Evolutionary conservation across 495 filamentous ascomycete species (phyloP).

Genomic region (Neurospora sp.): DNA sequence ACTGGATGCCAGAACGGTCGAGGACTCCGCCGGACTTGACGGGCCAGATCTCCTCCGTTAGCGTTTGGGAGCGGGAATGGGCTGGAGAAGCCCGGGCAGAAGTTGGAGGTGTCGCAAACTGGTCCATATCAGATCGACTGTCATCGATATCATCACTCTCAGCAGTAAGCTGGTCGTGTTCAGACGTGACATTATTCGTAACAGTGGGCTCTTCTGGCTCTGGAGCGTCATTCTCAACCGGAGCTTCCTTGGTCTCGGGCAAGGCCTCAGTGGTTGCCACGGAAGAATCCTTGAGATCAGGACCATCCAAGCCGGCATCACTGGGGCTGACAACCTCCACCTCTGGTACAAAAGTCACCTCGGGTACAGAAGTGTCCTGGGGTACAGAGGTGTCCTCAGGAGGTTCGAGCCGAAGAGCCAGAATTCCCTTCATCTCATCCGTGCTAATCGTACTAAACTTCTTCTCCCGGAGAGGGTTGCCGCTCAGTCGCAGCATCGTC

Average conservation of each 20-base stretch:
- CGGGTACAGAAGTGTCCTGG: conserved; percentile 5
- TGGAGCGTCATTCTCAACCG: neutral
- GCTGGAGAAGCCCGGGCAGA: conserved; percentile 37
- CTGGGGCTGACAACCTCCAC: neutral
- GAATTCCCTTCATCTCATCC: conserved; percentile 69
- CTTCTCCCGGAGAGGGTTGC: conserved; percentile 81
- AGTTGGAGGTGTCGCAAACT: conserved; percentile 49
- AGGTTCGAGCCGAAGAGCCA: conserved; percentile 61
- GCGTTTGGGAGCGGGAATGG: conserved; percentile 31
- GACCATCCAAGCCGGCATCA: neutral
- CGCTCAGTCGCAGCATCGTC: conserved; percentile 59
- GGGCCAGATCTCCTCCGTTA: conserved; percentile 42
- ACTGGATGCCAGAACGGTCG: conserved; percentile 59
- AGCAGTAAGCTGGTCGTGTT: neutral
- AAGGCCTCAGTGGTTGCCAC: neutral
- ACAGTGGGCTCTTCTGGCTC: neutral
- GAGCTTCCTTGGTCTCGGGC: too few relatives aligned
- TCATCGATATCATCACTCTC: conserved; percentile 28
- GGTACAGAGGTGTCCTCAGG: conserved; percentile 18
- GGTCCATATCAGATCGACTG: conserved; percentile 56
- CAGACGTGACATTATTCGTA: neutral
- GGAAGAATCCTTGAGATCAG: neutral
- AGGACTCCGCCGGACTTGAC: conserved; percentile 62
- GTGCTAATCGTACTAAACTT: conserved; percentile 72
- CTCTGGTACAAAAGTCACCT: neutral